Evolutionary conservation across 1,139 yeast genomes (phyloP).

Genomic region (Taiozyma sp.): DNA sequence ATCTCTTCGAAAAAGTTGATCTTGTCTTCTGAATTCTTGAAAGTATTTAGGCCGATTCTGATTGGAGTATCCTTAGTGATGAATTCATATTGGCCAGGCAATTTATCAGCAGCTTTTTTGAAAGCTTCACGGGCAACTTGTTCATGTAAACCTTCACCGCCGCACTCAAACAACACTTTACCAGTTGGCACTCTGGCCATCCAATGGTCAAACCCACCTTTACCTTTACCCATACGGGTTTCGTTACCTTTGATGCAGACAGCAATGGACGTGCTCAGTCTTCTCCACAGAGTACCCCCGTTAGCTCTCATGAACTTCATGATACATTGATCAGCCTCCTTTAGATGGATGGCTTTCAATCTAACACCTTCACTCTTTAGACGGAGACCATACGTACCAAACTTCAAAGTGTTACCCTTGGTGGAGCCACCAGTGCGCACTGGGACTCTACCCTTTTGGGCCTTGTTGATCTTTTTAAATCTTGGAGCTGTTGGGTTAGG

Average conservation of each 20-base stretch:
- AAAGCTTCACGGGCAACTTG: conserved; percentile 88
- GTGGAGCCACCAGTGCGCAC: conserved; percentile 94
- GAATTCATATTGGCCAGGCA: conserved; percentile 91
- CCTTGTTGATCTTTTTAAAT: conserved; percentile 66
- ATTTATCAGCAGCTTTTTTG: conserved; percentile 85
- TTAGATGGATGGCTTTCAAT: conserved; percentile 83
- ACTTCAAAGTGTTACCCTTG: conserved; percentile 78
- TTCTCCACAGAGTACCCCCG: conserved; percentile 67
- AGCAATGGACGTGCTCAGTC: conserved; percentile 82
- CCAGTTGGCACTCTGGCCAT: conserved; percentile 96
- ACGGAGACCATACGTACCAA: conserved; percentile 85
- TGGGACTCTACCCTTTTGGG: conserved; percentile 91
- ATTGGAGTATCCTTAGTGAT: conserved; percentile 62
- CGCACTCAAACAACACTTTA: conserved; percentile 82
- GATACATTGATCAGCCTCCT: conserved; percentile 86
- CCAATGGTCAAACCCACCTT: conserved; percentile 98
- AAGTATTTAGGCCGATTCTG: conserved; percentile 62
- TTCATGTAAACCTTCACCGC: conserved; percentile 70
- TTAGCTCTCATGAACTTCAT: conserved; percentile 77
- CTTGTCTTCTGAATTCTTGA: conserved; percentile 36
- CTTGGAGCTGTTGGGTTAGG: conserved; percentile 54
- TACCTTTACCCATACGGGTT: conserved; percentile 99
- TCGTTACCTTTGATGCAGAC: conserved; percentile 97
- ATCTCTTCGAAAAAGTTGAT: conserved; percentile 53
- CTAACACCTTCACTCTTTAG: conserved; percentile 84